Conservation (phyloP, 2,329 filamentous ascomycete genomes). For the Talaromyces funiculosus region DNA sequence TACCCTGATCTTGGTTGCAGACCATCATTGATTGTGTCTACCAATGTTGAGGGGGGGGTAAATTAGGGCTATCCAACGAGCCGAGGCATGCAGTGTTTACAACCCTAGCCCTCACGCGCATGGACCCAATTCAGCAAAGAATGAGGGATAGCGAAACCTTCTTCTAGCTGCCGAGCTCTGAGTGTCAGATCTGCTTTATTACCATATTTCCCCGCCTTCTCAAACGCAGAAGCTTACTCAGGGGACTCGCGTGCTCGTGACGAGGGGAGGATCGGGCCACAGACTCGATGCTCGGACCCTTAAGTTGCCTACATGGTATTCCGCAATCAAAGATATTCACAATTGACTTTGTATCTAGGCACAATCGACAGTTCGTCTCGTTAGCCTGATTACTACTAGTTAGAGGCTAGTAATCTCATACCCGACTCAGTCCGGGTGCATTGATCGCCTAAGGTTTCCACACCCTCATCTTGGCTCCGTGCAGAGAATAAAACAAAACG, state of each 20-base stretch:
- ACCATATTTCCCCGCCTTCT: too few species aligned
- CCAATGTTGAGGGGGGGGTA: too few species aligned
- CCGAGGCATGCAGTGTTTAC: neutral
- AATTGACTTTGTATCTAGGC: neutral
- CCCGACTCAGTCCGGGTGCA: constrained; percentile 3
- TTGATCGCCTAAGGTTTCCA: neutral
- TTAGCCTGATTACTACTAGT: neutral
- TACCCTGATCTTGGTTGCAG: neutral
- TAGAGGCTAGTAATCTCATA: neutral
- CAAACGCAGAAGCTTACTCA: too few species aligned
- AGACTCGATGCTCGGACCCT: neutral
- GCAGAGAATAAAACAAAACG: neutral
- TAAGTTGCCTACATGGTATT: neutral
- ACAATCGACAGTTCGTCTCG: neutral
- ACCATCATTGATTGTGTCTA: neutral
- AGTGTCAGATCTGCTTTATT: too few species aligned
- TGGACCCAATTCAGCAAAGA: neutral
- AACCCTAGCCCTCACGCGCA: neutral
- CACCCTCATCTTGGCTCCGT: neutral
- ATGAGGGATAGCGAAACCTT: neutral
- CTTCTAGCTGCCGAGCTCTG: neutral
- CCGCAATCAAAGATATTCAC: neutral
- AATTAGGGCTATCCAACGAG: neutral
- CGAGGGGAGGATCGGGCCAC: neutral
- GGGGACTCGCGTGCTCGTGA: too few species aligned